Conservation (phyloP, 441 rosid species). For the Kokia cookei region DNA sequence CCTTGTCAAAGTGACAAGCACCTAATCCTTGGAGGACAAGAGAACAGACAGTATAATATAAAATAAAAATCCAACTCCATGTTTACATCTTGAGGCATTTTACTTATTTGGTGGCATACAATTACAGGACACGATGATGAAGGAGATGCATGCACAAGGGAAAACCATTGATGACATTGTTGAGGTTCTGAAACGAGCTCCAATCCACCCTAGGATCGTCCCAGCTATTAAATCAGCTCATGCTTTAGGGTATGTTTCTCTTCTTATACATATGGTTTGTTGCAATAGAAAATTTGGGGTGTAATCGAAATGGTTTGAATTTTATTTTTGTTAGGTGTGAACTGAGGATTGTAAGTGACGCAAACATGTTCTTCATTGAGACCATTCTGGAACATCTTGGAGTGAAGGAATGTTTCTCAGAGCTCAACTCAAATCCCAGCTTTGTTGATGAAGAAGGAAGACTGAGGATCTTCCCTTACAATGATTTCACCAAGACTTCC, state of each 20-base stretch:
- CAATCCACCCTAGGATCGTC: constrained; percentile 25
- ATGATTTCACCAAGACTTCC: constrained; percentile 40
- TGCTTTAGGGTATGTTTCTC: constrained; percentile 35
- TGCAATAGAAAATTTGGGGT: background rate
- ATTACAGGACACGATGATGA: constrained; percentile 38
- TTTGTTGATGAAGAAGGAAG: constrained; percentile 50
- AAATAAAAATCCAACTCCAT: no score
- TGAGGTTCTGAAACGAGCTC: constrained; percentile 30
- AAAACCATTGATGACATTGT: constrained; percentile 33
- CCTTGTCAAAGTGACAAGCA: no score
- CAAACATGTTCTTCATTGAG: constrained; percentile 72
- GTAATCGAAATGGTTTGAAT: background rate
- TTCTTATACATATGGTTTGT: background rate
- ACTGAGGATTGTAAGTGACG: constrained; percentile 81
- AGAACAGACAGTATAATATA: no score
- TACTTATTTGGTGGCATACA: background rate
- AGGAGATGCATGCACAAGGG: constrained; percentile 39
- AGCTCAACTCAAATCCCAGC: constrained; percentile 63
- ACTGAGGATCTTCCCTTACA: constrained; percentile 38
- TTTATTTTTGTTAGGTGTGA: constrained; percentile 39
- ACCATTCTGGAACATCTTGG: constrained; percentile 48
- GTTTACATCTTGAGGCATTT: background rate
- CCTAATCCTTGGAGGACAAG: no score
- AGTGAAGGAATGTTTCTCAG: constrained; percentile 45
- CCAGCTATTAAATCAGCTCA: constrained; percentile 30